Conservation (phyloP, 768 basidiomycete genomes). For the Strobilomyces echinocephalus region DNA sequence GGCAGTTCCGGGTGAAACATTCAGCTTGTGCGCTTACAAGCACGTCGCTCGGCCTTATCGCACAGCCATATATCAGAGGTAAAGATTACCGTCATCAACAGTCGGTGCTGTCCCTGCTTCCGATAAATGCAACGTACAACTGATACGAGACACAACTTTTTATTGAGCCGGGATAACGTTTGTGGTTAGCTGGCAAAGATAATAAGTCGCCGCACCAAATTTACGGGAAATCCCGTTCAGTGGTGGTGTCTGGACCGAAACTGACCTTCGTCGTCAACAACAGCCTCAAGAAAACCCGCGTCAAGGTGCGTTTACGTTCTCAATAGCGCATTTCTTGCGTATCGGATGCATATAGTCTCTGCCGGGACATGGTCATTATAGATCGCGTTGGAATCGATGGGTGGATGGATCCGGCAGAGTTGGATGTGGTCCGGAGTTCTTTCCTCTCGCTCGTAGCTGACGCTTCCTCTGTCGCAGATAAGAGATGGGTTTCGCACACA, state of each 20-base stretch:
- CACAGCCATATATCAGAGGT: too few species aligned
- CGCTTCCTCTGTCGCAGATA: constrained; percentile 20
- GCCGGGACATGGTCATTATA: background rate
- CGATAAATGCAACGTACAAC: too few species aligned
- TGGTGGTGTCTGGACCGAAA: background rate
- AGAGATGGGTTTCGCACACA: constrained; percentile 35
- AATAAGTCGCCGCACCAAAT: constrained; percentile 27
- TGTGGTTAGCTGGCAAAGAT: background rate
- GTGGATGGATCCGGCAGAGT: constrained; percentile 19
- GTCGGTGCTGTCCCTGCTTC: too few species aligned
- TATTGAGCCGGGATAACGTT: too few species aligned
- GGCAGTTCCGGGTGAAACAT: too few species aligned
- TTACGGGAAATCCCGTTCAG: constrained; percentile 23
- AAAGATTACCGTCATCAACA: too few species aligned
- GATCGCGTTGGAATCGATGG: constrained; percentile 3
- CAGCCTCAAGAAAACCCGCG: constrained; percentile 30
- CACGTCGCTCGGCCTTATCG: too few species aligned
- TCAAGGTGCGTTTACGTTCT: constrained; percentile 28
- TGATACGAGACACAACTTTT: background rate
- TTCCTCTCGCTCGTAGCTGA: constrained; percentile 10
- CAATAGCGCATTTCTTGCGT: background rate
- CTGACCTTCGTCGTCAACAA: constrained; percentile 16
- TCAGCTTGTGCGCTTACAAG: too few species aligned
- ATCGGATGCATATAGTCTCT: background rate
- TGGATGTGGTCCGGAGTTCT: constrained; percentile 18